Base-by-base conservation (phyloP, 2,329 filamentous ascomycete genomes). In the Calonectria pseudoreteaudii region DNA sequence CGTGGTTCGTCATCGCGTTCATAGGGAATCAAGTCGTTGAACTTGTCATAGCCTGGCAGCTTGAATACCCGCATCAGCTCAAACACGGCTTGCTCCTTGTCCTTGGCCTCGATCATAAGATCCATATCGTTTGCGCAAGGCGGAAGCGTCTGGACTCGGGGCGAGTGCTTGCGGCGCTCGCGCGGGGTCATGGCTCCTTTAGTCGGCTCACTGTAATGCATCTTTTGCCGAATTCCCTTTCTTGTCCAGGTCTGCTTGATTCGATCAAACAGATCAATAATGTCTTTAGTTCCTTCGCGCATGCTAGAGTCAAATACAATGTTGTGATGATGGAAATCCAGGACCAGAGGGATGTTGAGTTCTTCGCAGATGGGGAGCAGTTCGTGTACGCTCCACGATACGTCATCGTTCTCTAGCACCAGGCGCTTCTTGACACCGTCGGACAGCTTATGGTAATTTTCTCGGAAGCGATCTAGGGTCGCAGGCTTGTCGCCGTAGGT, bases 41-140 rank as follows among this genome's bases (percentile, higher is more conserved):
- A 92, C 0, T 85, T 89, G 26, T 97, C 89, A 85, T 92, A 94
- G 0, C 95, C 95, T 0, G 95, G 94, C 0, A 98, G 88, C 79
- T 93, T 95, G 83, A 95, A 98, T 0, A 89, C 95, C 28, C 94
- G 90, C 95, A 98, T 98, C 23, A 98, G 88, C 76, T 98, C 95
- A 80, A 98, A 98, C 0, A 98, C 95, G 0, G 96, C 95, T 84
- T 98, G 96, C 83, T 98, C 96, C 84, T 98, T 98, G 82, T 98
- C 96, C 83, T 98, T 98, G 62, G 96, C 96, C 86, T 98, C 96
- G 74, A 98, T 98, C 96, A 98, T 98, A n/a, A 98, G 88, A 81
- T 98, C 96, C 93, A 97, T 97, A 38, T 94, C 92, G 1, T 91
- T 87, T 5, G 92, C 89, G 80, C 96, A 98, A 0, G 96, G 96